Conservation (phyloP, 768 basidiomycete genomes). For the Collybia nuda region DNA sequence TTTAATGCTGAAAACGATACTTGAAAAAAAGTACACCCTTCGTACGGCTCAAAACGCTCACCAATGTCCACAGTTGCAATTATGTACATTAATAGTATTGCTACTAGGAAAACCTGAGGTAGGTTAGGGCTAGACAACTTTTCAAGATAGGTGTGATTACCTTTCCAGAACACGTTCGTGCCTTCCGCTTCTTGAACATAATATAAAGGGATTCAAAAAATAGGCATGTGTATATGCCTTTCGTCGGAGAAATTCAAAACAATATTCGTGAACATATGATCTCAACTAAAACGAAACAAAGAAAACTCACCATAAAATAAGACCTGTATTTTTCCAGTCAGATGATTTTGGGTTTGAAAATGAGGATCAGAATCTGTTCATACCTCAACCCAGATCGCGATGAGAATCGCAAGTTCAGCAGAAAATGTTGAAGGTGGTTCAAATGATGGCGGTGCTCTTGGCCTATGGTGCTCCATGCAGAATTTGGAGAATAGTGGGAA, state of each 20-base stretch:
- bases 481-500: too few species aligned
- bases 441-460: background rate
- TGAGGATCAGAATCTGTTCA: background rate
- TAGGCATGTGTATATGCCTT: slow-evolving; percentile 17
- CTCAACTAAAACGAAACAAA: too few species aligned
- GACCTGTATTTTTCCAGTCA: too few species aligned
- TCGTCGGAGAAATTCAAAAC: background rate
- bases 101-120: slow-evolving; percentile 20
- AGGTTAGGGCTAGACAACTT: too few species aligned
- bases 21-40: too few species aligned
- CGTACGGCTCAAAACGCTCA: slow-evolving; percentile 2
- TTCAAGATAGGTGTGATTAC: background rate
- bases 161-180: slow-evolving; percentile 8
- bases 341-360: background rate
- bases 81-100: slow-evolving; percentile 22
- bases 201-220: slow-evolving; percentile 17
- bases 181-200: slow-evolving; percentile 12
- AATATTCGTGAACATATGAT: background rate
- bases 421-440: slow-evolving; percentile 1
- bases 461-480: background rate
- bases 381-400: slow-evolving; percentile 18
- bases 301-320: too few species aligned
- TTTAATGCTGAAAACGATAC: slow-evolving; percentile 3
- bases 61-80: slow-evolving; percentile 23
- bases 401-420: slow-evolving; percentile 7